These are phyloP conservation scores for Phialocephala subalpina DNA, from an alignment of 2,329 filamentous ascomycete genomes.

Conservation along the genomic window DNA sequence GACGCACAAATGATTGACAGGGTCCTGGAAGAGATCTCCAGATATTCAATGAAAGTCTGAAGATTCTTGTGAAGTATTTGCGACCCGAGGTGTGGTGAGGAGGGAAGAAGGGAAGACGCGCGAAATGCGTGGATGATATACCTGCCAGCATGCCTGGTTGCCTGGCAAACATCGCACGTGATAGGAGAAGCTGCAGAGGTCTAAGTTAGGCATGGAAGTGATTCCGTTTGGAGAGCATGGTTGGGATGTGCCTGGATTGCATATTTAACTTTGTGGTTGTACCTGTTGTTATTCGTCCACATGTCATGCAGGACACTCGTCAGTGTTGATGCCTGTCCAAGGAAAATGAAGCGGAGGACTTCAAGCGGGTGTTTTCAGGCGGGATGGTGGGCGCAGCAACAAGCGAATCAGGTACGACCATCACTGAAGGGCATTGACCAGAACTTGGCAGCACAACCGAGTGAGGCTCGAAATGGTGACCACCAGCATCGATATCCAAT, in stretches of 20 bases:
- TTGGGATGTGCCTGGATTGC: slow-evolving; percentile 10
- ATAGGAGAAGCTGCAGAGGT: slow-evolving; percentile 1
- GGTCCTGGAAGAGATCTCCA: slow-evolving; percentile 47
- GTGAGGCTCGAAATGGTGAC: too few species aligned
- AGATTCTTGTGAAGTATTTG: slow-evolving; percentile 45
- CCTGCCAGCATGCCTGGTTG: slow-evolving; percentile 20
- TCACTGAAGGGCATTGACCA: neutral
- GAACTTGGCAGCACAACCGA: neutral
- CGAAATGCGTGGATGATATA: slow-evolving; percentile 23
- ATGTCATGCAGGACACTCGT: slow-evolving; percentile 21
- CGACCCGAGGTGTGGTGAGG: slow-evolving; percentile 47
- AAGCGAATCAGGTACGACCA: slow-evolving; percentile 22
- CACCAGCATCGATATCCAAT: too few species aligned
- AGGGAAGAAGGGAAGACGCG: slow-evolving; percentile 33
- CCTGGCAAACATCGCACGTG: slow-evolving; percentile 28
- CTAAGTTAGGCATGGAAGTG: slow-evolving; percentile 11
- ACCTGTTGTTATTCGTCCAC: slow-evolving; percentile 19
- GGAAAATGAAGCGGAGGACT: neutral
- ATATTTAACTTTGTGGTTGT: neutral
- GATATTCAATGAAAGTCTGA: slow-evolving; percentile 46
- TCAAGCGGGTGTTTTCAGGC: slow-evolving; percentile 3
- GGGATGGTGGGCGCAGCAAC: slow-evolving; percentile 17
- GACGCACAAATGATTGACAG: slow-evolving; percentile 49
- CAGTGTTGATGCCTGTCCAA: slow-evolving; percentile 25
- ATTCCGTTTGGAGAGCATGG: slow-evolving; percentile 2